These are phyloP conservation scores for Ceratobasidium sp. DNA, from an alignment of 1,284 basidiomycete genomes.

Conservation along the genomic window DNA sequence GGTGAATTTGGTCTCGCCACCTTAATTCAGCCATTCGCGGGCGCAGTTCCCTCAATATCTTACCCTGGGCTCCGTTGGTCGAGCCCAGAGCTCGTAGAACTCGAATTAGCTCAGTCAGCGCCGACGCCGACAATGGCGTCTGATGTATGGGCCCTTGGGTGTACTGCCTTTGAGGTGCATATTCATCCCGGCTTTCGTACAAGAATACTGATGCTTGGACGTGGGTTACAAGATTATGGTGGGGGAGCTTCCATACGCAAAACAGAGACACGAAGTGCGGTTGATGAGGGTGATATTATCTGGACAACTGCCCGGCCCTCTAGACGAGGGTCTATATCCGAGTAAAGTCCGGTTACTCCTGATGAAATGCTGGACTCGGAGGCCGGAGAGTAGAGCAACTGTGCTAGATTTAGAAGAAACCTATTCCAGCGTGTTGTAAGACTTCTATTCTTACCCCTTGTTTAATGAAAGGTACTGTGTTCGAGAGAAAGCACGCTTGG, in stretches of 20 bases:
- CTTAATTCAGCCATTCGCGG: neutral
- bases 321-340: too few species aligned
- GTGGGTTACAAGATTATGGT: neutral
- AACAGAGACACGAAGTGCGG: conserved; percentile 1
- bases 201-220: neutral
- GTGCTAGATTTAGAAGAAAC: too few species aligned
- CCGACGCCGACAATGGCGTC: conserved; percentile 2
- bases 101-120: neutral
- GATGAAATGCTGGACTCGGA: too few species aligned
- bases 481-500: too few species aligned
- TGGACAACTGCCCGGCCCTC: too few species aligned
- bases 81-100: conserved; percentile 9
- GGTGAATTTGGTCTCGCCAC: conserved; percentile 15
- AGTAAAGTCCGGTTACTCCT: too few species aligned
- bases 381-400: too few species aligned
- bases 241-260: neutral
- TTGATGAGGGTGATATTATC: too few species aligned
- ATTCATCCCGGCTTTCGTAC: neutral
- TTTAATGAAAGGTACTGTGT: too few species aligned
- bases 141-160: conserved; percentile 18
- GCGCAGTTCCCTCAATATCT: neutral
- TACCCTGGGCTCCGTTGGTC: conserved; percentile 2
- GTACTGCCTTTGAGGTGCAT: conserved; percentile 1
- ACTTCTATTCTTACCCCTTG: too few species aligned
- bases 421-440: too few species aligned